Percentiles rank a stretch among this genome's conserved stretches.
These are phyloP conservation scores for Vitis hybrid DNA, from an alignment of 177 flowering plant genomes.

Conservation along the genomic window DNA sequence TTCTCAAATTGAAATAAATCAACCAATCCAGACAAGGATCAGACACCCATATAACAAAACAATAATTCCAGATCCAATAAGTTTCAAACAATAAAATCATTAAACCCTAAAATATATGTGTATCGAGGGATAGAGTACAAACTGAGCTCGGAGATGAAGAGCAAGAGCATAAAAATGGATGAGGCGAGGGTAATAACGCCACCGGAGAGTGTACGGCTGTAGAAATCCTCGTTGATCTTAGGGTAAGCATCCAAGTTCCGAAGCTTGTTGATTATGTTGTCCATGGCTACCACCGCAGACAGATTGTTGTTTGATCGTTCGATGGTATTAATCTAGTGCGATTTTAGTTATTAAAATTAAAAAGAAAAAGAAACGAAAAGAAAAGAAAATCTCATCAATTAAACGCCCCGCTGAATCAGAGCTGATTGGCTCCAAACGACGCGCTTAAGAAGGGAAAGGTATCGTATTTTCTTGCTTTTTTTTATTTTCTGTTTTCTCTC, in stretches of 20 bases:
- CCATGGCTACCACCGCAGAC: constrained; percentile 18
- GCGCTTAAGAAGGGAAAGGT: no score
- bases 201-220: constrained; percentile 79
- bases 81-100: not conserved
- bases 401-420: constrained; percentile 16
- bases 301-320: no score
- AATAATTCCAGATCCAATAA: not conserved
- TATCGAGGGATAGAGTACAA: constrained; percentile 17
- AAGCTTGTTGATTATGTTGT: constrained; percentile 41
- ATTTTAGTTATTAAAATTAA: not conserved
- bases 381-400: not conserved
- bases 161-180: constrained; percentile 66
- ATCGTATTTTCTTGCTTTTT: not conserved
- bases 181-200: constrained; percentile 77
- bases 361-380: not conserved
- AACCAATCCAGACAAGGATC: not conserved
- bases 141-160: constrained; percentile 87
- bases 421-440: no score
- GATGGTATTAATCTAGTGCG: no score
- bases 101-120: not conserved
- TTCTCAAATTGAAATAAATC: not conserved
- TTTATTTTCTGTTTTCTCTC: not conserved
- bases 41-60: not conserved
- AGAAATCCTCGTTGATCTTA: constrained; percentile 83
- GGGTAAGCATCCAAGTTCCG: constrained; percentile 82